These are phyloP conservation scores for Mercurialis annua DNA, from an alignment of 345 rosid species.

Conservation along the genomic window DNA sequence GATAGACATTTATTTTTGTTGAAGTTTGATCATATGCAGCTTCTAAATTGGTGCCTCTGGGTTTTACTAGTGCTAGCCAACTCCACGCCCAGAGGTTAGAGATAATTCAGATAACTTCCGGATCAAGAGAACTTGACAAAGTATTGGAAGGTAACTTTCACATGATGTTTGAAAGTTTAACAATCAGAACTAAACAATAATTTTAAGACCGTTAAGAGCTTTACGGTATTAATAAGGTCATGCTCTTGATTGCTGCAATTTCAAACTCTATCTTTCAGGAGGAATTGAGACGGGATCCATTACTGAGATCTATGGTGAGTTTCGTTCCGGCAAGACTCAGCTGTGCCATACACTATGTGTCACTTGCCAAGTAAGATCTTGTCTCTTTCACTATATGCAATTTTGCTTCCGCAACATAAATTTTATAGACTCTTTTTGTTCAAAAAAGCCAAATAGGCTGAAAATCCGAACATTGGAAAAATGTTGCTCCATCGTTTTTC, in stretches of 20 bases:
- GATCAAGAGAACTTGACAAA: conserved; percentile 93
- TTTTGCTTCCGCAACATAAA: background rate
- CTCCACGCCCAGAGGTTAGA: conserved; percentile 91
- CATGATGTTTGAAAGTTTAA: conserved; percentile 5
- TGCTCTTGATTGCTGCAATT: background rate
- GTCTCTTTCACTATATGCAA: conserved; percentile 4
- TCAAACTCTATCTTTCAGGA: conserved; percentile 41
- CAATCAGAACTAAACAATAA: background rate
- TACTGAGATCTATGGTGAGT: conserved; percentile 95
- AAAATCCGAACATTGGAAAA: too few relatives aligned
- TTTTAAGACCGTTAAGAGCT: background rate
- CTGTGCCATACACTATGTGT: conserved; percentile 96
- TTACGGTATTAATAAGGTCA: background rate
- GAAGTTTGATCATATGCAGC: conserved; percentile 40
- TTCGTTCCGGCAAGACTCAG: conserved; percentile 97
- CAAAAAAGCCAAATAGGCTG: too few relatives aligned
- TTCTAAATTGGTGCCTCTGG: conserved; percentile 87
- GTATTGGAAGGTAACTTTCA: conserved; percentile 66
- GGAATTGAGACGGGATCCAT: conserved; percentile 97
- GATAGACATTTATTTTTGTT: background rate
- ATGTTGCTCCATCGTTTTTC: too few relatives aligned
- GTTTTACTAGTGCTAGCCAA: conserved; percentile 89
- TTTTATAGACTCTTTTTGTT: too few relatives aligned
- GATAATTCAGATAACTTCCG: conserved; percentile 94
- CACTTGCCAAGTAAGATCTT: conserved; percentile 77